Evolutionary conservation across 495 filamentous ascomycete species (phyloP).

Genomic region (Acidomyces sp.): DNA sequence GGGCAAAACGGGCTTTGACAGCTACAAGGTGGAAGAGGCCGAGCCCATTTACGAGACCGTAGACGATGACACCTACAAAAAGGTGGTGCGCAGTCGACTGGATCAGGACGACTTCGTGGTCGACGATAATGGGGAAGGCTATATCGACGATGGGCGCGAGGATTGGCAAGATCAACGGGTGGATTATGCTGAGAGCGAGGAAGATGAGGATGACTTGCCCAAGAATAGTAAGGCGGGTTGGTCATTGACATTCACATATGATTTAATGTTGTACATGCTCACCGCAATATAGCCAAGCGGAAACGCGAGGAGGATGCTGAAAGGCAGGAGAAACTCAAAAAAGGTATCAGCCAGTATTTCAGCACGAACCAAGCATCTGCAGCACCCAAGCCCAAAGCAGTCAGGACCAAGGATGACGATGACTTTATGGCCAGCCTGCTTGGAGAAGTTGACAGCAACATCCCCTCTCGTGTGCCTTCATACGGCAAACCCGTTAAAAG

Average conservation of each 20-base stretch:
- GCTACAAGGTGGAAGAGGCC: constrained; percentile 79
- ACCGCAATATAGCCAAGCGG: constrained; percentile 49
- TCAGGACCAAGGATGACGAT: constrained; percentile 67
- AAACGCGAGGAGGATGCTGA: constrained; percentile 83
- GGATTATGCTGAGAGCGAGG: constrained; percentile 40
- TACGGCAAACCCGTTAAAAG: constrained; percentile 50
- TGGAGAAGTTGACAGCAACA: constrained; percentile 76
- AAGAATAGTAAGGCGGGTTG: constrained; percentile 51
- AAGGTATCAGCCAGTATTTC: constrained; percentile 88
- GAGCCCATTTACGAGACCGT: constrained; percentile 88
- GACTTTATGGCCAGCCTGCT: constrained; percentile 75
- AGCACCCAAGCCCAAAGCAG: constrained; percentile 54
- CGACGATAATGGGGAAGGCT: constrained; percentile 38
- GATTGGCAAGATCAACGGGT: constrained; percentile 70
- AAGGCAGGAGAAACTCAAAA: constrained; percentile 72
- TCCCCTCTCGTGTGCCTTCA: constrained; percentile 26
- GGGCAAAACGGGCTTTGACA: constrained; percentile 77
- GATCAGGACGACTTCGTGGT: constrained; percentile 96
- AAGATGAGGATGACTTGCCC: constrained; percentile 57
- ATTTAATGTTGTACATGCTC: not conserved
- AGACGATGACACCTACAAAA: constrained; percentile 94
- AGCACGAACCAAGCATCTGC: constrained; percentile 53
- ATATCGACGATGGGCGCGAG: constrained; percentile 92
- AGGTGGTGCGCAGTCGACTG: constrained; percentile 75
- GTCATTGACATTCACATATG: constrained; percentile 3